Percentiles rank a stretch among this genome's conserved stretches.
Conservation (phyloP, 768 basidiomycete genomes). For the Russula abietina region DNA sequence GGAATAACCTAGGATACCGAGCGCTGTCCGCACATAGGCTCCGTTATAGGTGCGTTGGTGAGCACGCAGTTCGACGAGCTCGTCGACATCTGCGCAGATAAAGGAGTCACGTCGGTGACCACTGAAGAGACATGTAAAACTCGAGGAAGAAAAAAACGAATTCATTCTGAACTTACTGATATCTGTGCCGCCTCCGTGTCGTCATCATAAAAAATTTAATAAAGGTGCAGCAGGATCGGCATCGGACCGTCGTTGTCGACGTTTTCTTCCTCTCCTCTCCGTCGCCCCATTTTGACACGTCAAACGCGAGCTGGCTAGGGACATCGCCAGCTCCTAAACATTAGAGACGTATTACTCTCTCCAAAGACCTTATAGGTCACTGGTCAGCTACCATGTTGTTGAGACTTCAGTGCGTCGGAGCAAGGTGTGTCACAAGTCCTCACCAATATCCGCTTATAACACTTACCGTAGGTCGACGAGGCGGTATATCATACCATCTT, state of each 20-base stretch:
- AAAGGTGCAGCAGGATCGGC: background rate
- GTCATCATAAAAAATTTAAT: background rate
- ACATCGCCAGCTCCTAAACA: background rate
- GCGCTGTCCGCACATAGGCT: conserved; percentile 70
- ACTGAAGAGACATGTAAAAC: conserved; percentile 13
- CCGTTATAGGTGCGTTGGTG: conserved; percentile 79
- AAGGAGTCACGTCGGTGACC: conserved; percentile 35
- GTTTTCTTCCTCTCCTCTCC: background rate
- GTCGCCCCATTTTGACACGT: background rate
- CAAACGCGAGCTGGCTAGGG: background rate
- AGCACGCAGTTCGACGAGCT: conserved; percentile 64
- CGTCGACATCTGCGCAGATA: conserved; percentile 32
- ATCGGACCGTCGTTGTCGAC: background rate
- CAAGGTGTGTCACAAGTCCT: conserved; percentile 6
- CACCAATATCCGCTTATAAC: background rate
- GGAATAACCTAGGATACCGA: conserved; percentile 68
- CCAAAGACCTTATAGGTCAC: conserved; percentile 6
- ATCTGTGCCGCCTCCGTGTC: background rate
- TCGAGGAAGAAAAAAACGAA: background rate
- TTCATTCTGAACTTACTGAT: conserved; percentile 5
- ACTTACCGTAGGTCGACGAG: conserved; percentile 7
- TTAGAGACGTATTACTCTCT: background rate
- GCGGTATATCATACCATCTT: background rate
- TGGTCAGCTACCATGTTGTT: conserved; percentile 10
- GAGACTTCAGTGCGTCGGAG: conserved; percentile 15